Conservation (phyloP, 345 rosid species). For the Laguncularia racemosa region DNA sequence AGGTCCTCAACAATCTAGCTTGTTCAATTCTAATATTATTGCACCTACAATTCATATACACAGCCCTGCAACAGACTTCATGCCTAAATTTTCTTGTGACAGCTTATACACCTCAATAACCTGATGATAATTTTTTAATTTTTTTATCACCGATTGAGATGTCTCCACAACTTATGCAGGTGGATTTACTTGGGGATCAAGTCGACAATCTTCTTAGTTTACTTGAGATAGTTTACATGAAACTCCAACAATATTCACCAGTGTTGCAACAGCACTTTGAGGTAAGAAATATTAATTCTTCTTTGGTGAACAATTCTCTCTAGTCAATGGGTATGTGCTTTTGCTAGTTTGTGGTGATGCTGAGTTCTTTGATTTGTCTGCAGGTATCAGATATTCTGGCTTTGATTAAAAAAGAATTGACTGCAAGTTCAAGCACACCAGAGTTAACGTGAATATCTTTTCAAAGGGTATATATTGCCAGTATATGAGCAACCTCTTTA, state of each 20-base stretch:
- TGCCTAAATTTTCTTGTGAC: neutral
- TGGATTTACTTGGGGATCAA: conserved; percentile 80
- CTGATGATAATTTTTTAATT: neutral
- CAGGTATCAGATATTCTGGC: conserved; percentile 51
- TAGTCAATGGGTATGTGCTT: too few relatives aligned
- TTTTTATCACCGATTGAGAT: neutral
- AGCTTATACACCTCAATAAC: neutral
- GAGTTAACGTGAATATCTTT: too few relatives aligned
- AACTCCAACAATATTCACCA: conserved; percentile 31
- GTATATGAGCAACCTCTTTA: too few relatives aligned
- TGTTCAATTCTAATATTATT: too few relatives aligned
- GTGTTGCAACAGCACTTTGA: conserved; percentile 33
- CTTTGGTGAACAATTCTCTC: conserved; percentile 2
- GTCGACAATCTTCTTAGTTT: conserved; percentile 45
- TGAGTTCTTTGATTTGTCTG: neutral
- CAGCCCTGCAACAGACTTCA: too few relatives aligned
- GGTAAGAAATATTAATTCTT: conserved; percentile 20
- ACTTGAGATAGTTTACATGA: conserved; percentile 43
- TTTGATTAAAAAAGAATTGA: conserved; percentile 45
- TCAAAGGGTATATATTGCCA: too few relatives aligned
- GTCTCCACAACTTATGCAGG: conserved; percentile 23
- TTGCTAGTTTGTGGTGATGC: too few relatives aligned
- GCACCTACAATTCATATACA: neutral
- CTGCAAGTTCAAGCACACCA: too few relatives aligned
- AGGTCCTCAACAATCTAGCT: conserved; percentile 30